A percentile compares a stretch with the other conserved stretches of the same genome.
Evolutionary conservation across 306 rosid genomes (phyloP).

Genomic region (Crataegus laevigata): DNA sequence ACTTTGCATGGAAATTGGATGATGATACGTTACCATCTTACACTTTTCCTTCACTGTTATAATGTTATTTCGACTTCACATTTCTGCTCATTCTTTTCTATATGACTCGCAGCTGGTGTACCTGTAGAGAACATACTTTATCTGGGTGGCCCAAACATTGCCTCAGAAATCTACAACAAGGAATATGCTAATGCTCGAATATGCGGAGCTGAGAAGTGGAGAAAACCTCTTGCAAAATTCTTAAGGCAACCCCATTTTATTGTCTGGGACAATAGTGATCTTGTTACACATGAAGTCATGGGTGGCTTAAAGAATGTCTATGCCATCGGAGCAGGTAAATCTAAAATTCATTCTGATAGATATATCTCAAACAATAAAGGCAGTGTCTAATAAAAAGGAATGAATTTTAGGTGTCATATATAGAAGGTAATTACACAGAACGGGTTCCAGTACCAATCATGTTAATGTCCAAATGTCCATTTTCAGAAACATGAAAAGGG

Average conservation of each 20-base stretch:
- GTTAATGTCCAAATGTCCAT: background rate
- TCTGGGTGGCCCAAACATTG: constrained; percentile 95
- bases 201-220: constrained; percentile 93
- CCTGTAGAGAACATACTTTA: constrained; percentile 86
- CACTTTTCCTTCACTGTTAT: background rate
- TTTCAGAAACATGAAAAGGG: background rate
- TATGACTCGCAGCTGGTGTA: constrained; percentile 52
- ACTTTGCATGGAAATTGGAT: background rate
- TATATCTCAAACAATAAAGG: background rate
- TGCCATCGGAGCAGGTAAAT: constrained; percentile 90
- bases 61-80: background rate
- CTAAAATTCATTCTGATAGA: background rate
- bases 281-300: constrained; percentile 93
- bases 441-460: background rate
- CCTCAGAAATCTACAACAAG: constrained; percentile 85
- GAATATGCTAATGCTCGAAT: constrained; percentile 97
- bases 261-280: constrained; percentile 97
- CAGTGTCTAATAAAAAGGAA: background rate
- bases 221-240: constrained; percentile 80
- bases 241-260: constrained; percentile 78
- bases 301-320: constrained; percentile 96
- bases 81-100: background rate
- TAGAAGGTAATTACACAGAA: background rate
- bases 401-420: background rate
- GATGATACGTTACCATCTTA: background rate